Conservation (phyloP, 306 rosid species). For the Argentina anserina region DNA sequence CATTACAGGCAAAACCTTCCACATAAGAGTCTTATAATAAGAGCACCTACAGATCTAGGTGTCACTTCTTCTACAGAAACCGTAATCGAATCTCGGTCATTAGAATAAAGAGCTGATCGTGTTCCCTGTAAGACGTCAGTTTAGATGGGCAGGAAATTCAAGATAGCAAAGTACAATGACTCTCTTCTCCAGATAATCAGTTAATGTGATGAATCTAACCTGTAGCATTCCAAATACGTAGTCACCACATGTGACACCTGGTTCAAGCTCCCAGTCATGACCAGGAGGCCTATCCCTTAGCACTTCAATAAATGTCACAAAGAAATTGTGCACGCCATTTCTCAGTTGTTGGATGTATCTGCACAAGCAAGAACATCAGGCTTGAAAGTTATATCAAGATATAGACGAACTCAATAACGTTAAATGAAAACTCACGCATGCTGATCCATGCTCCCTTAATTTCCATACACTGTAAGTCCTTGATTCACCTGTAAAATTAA, state of each 20-base stretch:
- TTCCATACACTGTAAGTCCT: constrained; percentile 87
- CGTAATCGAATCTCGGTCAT: constrained; percentile 75
- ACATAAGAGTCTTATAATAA: constrained; percentile 34
- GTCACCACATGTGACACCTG: constrained; percentile 98
- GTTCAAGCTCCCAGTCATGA: constrained; percentile 99
- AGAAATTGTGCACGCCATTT: constrained; percentile 96
- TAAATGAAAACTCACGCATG: constrained; percentile 71
- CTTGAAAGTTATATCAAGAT: not conserved
- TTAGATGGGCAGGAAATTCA: constrained; percentile 17
- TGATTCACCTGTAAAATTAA: constrained; percentile 66
- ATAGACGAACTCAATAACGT: constrained; percentile 1
- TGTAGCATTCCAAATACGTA: constrained; percentile 98
- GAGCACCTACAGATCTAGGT: constrained; percentile 87
- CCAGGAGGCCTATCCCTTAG: constrained; percentile 98
- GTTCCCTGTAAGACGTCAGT: constrained; percentile 70
- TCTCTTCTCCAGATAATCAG: not conserved
- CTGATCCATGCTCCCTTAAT: constrained; percentile 95
- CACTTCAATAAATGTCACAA: constrained; percentile 91
- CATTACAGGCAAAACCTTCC: not conserved
- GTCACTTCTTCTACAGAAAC: constrained; percentile 92
- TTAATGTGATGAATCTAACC: constrained; percentile 41
- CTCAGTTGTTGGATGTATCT: constrained; percentile 97
- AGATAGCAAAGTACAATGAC: not conserved
- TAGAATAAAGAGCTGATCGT: constrained; percentile 83
- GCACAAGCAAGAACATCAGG: constrained; percentile 24